Conservation (phyloP, 2,329 filamentous ascomycete species). For the Penicillium sclerotigenum region DNA sequence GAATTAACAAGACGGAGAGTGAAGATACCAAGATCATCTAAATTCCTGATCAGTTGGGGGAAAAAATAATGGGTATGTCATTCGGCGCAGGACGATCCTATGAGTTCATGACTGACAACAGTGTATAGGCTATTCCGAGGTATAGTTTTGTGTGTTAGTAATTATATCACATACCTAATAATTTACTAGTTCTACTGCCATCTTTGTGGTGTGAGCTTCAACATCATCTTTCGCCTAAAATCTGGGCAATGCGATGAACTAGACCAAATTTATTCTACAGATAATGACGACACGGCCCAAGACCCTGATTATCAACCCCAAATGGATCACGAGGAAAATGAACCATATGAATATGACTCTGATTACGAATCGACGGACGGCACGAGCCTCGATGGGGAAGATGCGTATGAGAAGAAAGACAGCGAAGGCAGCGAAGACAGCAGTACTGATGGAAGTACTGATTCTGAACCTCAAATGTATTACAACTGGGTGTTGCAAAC, state of each 20-base stretch:
- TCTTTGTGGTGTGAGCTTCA: conserved; percentile 21
- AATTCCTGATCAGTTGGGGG: background rate
- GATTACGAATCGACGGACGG: conserved; percentile 1
- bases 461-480: background rate
- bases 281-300: background rate
- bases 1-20: background rate
- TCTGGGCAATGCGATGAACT: background rate
- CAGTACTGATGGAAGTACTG: background rate
- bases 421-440: background rate
- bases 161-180: background rate
- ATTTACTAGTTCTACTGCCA: conserved; percentile 15
- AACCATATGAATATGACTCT: conserved; percentile 9
- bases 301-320: conserved; percentile 1
- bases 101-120: background rate
- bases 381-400: background rate
- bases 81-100: background rate
- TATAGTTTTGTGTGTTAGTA: background rate
- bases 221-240: conserved; percentile 10
- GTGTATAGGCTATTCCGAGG: conserved; percentile 1
- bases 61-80: background rate
- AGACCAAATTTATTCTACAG: background rate
- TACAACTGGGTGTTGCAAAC: conserved; percentile 1
- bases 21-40: background rate
- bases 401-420: background rate
- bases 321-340: background rate